Conservation (phyloP, 2,329 filamentous ascomycete genomes). For the Epichloe sibirici region DNA sequence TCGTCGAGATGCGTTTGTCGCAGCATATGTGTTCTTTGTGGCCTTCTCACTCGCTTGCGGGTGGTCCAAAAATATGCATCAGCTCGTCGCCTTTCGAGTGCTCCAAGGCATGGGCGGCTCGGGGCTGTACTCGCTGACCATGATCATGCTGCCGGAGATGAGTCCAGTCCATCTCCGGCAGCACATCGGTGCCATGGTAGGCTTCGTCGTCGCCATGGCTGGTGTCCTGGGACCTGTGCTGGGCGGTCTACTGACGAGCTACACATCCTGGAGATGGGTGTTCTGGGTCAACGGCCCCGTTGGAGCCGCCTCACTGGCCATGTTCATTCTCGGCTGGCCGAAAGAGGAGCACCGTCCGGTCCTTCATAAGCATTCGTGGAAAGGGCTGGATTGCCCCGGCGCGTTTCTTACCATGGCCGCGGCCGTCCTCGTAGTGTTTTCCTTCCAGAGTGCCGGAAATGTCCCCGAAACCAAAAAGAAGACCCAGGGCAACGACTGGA, state of each 20-base stretch:
- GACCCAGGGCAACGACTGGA: slow-evolving; percentile 25
- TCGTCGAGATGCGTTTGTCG: slow-evolving; percentile 36
- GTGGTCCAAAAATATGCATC: slow-evolving; percentile 18
- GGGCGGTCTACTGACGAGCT: slow-evolving; percentile 38
- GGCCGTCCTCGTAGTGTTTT: slow-evolving; percentile 42
- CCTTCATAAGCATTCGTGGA: slow-evolving; percentile 30
- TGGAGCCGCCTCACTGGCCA: slow-evolving; percentile 30
- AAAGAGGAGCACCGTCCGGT: slow-evolving; percentile 25
- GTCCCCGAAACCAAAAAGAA: not conserved
- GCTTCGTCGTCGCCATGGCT: slow-evolving; percentile 33
- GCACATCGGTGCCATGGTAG: slow-evolving; percentile 34
- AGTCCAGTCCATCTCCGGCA: slow-evolving; percentile 27
- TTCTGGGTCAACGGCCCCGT: slow-evolving; percentile 50
- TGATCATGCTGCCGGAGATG: slow-evolving; percentile 42
- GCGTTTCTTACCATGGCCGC: slow-evolving; percentile 40
- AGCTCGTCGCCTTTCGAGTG: slow-evolving; percentile 37
- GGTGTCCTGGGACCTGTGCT: slow-evolving; percentile 40
- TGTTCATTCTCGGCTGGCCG: slow-evolving; percentile 41
- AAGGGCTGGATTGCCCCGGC: slow-evolving; percentile 40
- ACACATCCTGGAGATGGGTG: slow-evolving; percentile 39
- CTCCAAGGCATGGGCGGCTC: slow-evolving; percentile 38
- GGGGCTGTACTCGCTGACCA: slow-evolving; percentile 43
- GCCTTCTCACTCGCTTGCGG: slow-evolving; percentile 44
- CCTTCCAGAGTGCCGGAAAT: slow-evolving; percentile 40
- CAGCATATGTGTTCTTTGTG: slow-evolving; percentile 41